phyloP scores from a whole-genome alignment of 2,329 filamentous ascomycete genomes.

The Pezicula radicicola region DNA sequence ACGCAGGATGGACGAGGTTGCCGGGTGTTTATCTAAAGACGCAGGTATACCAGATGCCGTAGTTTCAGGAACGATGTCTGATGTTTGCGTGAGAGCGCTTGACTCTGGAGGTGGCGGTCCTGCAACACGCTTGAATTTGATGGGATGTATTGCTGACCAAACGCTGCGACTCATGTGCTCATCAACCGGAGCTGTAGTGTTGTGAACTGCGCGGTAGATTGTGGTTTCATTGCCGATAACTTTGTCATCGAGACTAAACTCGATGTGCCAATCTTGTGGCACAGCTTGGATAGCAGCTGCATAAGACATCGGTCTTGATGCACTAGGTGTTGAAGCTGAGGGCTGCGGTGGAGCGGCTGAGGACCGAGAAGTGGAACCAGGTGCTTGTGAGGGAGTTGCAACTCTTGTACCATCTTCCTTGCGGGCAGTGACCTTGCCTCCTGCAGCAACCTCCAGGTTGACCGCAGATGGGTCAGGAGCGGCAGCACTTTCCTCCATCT shows the following conservation, averaged over 20 bases:
- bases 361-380: conserved; percentile 41
- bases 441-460: conserved; percentile 83
- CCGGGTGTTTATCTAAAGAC: conserved; percentile 79
- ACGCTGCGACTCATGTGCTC: conserved; percentile 73
- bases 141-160: conserved; percentile 86
- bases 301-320: conserved; percentile 71
- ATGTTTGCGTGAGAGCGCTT: conserved; percentile 54
- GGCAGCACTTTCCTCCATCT: conserved; percentile 68
- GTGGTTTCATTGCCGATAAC: conserved; percentile 88
- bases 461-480: conserved; percentile 82
- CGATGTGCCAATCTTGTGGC: conserved; percentile 95
- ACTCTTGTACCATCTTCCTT: conserved; percentile 90
- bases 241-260: conserved; percentile 85
- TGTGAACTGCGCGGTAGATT: conserved; percentile 88
- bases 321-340: conserved; percentile 39
- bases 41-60: conserved; percentile 64
- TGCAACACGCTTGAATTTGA: conserved; percentile 84
- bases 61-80: conserved; percentile 47
- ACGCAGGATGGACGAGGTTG: conserved; percentile 82
- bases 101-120: conserved; percentile 78
- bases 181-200: conserved; percentile 49
- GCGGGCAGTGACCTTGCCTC: conserved; percentile 83
- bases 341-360: conserved; percentile 33
- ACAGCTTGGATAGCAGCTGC: conserved; percentile 76
- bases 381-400: conserved; percentile 70